These are phyloP conservation scores for Russula lepida DNA, from an alignment of 768 basidiomycete genomes.

Conservation along the genomic window DNA sequence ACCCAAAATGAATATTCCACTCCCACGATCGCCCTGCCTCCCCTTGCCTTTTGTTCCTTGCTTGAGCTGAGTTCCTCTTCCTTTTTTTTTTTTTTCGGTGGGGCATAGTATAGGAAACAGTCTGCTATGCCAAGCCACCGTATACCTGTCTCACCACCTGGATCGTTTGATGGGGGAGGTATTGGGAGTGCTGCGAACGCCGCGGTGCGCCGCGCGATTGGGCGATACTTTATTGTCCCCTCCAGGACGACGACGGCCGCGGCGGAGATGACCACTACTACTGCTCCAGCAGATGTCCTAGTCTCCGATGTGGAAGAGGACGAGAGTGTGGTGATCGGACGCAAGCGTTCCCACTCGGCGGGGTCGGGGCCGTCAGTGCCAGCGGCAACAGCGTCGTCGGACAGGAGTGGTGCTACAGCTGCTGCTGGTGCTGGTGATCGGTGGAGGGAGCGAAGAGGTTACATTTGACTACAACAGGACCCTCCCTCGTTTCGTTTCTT, in stretches of 20 bases:
- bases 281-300: neutral
- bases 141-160: neutral
- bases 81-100: neutral
- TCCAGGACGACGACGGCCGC: neutral
- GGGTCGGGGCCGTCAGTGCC: neutral
- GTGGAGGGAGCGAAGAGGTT: constrained; percentile 5
- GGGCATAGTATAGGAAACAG: constrained; percentile 27
- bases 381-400: neutral
- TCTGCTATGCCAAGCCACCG: neutral
- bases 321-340: neutral
- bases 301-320: neutral
- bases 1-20: neutral
- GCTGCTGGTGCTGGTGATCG: neutral
- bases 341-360: constrained; percentile 13
- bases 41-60: too few relatives aligned
- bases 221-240: neutral
- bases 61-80: neutral
- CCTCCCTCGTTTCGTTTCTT: neutral
- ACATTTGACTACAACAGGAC: neutral
- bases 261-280: neutral
- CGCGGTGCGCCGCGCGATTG: constrained; percentile 9
- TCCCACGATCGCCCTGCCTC: neutral
- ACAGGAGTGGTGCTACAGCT: neutral
- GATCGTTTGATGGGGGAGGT: neutral
- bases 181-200: constrained; percentile 1